A percentile compares a stretch with the other conserved stretches of the same genome.
These are phyloP conservation scores for Aspergillus ibericus DNA, from an alignment of 2,329 filamentous ascomycete genomes.

Conservation along the genomic window DNA sequence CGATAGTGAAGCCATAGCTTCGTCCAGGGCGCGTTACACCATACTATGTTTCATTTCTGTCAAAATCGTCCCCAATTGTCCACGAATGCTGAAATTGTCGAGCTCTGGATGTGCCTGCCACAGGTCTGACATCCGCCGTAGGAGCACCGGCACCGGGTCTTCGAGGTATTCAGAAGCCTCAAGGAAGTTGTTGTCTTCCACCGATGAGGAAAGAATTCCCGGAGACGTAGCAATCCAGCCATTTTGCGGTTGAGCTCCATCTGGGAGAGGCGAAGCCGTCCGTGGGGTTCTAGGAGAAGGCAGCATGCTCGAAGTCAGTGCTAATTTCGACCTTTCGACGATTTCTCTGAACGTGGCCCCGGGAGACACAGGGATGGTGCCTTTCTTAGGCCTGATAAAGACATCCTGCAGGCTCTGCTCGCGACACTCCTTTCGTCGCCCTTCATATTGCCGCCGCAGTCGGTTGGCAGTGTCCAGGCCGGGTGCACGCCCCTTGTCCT, in stretches of 20 bases:
- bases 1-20: background rate
- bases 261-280: constrained; percentile 4
- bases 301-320: background rate
- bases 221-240: constrained; percentile 10
- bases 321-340: constrained; percentile 8
- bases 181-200: constrained; percentile 4
- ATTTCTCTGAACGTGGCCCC: constrained; percentile 10
- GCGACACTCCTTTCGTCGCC: constrained; percentile 11
- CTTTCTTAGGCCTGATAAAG: constrained; percentile 17
- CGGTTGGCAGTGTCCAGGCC: constrained; percentile 21
- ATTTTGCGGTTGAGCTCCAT: background rate
- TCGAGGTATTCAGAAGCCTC: constrained; percentile 11
- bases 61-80: constrained; percentile 17
- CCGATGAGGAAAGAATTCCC: constrained; percentile 7
- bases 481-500: constrained; percentile 17
- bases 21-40: background rate
- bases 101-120: constrained; percentile 17
- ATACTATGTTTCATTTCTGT: constrained; percentile 12
- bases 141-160: constrained; percentile 15
- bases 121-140: constrained; percentile 15
- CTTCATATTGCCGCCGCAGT: constrained; percentile 19
- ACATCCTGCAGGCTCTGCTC: constrained; percentile 19
- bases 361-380: background rate
- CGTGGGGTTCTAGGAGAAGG: background rate
- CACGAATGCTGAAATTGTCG: constrained; percentile 21